These are phyloP conservation scores for Zea luxurians DNA, from an alignment of 176 grass and related monocot genomes.

Conservation along the genomic window DNA sequence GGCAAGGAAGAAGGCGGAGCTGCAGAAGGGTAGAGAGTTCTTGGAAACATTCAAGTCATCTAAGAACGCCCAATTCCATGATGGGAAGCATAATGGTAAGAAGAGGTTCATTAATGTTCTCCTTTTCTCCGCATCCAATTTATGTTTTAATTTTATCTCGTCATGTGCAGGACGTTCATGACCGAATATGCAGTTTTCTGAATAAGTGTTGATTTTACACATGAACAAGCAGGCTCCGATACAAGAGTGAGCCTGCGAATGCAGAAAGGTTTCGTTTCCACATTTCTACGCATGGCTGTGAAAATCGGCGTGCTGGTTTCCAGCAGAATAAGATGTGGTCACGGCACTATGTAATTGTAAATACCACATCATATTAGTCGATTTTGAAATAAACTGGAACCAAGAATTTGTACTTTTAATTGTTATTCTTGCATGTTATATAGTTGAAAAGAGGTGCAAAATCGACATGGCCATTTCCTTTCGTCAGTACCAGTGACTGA, in stretches of 20 bases:
- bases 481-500: no score
- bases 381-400: constrained; percentile 13
- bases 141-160: not conserved
- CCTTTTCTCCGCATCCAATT: not conserved
- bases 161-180: constrained; percentile 38
- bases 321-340: constrained; percentile 33
- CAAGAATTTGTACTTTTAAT: not conserved
- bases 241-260: constrained; percentile 11
- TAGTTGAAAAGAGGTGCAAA: no score
- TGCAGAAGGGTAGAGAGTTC: constrained; percentile 72
- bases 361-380: not conserved
- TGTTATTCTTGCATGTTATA: not conserved
- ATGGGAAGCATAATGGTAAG: constrained; percentile 88
- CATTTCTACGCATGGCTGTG: constrained; percentile 7
- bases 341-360: constrained; percentile 14
- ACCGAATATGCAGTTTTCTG: constrained; percentile 5
- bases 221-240: constrained; percentile 16
- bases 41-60: constrained; percentile 91
- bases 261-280: constrained; percentile 18
- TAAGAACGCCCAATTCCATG: constrained; percentile 83
- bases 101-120: not conserved
- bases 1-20: constrained; percentile 59
- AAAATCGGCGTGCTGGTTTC: constrained; percentile 2
- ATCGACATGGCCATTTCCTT: no score
- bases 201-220: constrained; percentile 37